These are phyloP conservation scores for Thraustochytrium sp. DNA, from an alignment of 352 stramenopile genomes.

Conservation along the genomic window DNA sequence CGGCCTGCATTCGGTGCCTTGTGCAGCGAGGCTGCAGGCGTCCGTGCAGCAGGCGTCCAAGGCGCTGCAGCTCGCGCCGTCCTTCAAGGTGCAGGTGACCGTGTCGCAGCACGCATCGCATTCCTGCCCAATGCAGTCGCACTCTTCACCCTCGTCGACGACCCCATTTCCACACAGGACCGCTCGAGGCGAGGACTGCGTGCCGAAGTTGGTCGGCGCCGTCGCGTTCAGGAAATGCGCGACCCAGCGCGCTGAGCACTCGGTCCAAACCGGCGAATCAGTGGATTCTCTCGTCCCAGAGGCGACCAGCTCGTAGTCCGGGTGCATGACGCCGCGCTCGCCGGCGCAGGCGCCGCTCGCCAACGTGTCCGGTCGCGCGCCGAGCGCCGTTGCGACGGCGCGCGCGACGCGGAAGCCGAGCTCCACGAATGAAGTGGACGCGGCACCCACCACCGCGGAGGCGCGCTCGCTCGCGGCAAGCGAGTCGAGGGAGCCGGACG, in stretches of 20 bases:
- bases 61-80: not conserved
- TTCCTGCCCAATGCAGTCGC: slow-evolving; percentile 14
- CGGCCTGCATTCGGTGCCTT: not conserved
- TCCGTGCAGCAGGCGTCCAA: slow-evolving; percentile 8
- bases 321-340: not conserved
- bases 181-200: not conserved
- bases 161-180: not conserved
- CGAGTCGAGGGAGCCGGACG: not conserved
- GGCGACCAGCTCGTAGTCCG: not conserved
- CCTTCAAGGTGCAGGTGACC: not conserved
- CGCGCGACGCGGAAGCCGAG: not conserved
- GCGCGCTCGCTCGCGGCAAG: not conserved
- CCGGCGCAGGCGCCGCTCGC: not conserved
- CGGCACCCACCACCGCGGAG: not conserved
- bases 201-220: too few species aligned
- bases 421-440: not conserved
- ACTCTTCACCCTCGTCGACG: slow-evolving; percentile 24
- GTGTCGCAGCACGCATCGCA: slow-evolving; percentile 29
- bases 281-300: not conserved
- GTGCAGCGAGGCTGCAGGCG: not conserved
- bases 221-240: not conserved
- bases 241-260: not conserved
- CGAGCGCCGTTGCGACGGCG: not conserved
- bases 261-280: not conserved
- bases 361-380: not conserved